Evolutionary conservation across 2,329 filamentous ascomycete species (phyloP), one percentile per base, ranked within the genome.

Genomic region (Stagonosporopsis cucurbitacearum): DNA sequence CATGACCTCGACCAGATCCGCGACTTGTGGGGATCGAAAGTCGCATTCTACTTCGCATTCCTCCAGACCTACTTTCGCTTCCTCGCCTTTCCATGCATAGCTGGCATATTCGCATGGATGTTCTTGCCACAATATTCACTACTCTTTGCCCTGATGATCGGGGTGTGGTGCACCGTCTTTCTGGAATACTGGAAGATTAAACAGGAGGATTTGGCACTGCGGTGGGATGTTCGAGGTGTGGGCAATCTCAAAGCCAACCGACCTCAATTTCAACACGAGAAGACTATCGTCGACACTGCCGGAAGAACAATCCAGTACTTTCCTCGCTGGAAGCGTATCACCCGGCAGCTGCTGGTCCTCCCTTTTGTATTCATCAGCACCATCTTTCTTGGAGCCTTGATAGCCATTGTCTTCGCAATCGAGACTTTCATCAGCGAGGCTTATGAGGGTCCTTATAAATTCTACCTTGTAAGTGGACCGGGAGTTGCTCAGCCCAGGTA

Each of bases 1-100:
- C 75, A 82, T 45, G 85, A 92, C 66, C 79, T 96, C n/a, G 86
- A 90, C 68, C 82, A 85, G 42, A 92, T 96, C 59, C 85, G 89
- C 23, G 83, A 92, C 70, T 82, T 87, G 61, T 92, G 92, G 73
- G 91, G 91, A 44, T 89, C 94, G 75, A 89, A 86, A 72, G 80
- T 72, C 11, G 71, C 71, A 13, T 74, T 74, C 49, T 74, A 74
- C 52, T 74, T 74, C 48, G 71, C 72, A 4, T 74, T 73, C 32
- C 57, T 73, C 6, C 71, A 74, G 43, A 70, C 68, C 2, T 74
- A 74, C 54, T 69, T 74, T 35, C 59, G 65, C 9, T 70, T 64
- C 9, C 57, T 74, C 3, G 58, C 62, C 5, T 72, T 73, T 37
- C 70, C 71, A 19, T 71, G 70, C 28, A 59, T 60, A 9, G 66